These are phyloP conservation scores for Clonostachys chloroleuca DNA, from an alignment of 2,329 filamentous ascomycete genomes.

Conservation along the genomic window DNA sequence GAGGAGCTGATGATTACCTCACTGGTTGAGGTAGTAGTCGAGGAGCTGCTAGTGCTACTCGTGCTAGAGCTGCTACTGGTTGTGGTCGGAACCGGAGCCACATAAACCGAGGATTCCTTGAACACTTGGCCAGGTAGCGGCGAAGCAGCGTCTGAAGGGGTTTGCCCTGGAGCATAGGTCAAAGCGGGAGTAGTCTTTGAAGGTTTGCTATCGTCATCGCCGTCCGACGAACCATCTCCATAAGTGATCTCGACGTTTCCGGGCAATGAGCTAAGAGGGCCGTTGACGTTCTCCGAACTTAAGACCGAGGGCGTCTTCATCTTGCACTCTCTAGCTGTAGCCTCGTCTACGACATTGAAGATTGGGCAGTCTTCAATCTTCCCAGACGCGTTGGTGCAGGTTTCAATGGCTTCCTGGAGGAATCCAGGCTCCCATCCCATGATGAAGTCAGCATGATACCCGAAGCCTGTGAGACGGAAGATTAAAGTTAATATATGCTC, in stretches of 20 bases:
- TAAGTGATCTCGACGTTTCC: slow-evolving; percentile 50
- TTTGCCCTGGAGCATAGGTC: slow-evolving; percentile 28
- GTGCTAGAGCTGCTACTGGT: slow-evolving; percentile 1
- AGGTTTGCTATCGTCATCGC: slow-evolving; percentile 1
- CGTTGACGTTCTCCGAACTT: slow-evolving; percentile 36
- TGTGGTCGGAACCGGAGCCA: slow-evolving; percentile 8
- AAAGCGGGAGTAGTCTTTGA: slow-evolving; percentile 10
- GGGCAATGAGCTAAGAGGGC: slow-evolving; percentile 31
- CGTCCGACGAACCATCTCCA: slow-evolving; percentile 12
- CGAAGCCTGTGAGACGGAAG: slow-evolving; percentile 46
- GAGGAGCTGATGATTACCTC: too few relatives aligned
- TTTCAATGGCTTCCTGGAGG: slow-evolving; percentile 67
- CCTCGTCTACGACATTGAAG: slow-evolving; percentile 66
- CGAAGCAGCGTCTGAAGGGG: slow-evolving; percentile 19
- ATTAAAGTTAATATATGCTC: slow-evolving; percentile 3
- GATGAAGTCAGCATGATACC: slow-evolving; percentile 78
- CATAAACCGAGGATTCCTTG: slow-evolving; percentile 20
- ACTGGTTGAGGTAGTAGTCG: background rate
- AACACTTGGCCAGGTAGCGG: slow-evolving; percentile 38
- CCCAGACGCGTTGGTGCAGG: slow-evolving; percentile 70
- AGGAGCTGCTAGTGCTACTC: slow-evolving; percentile 1
- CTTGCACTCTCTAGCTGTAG: slow-evolving; percentile 52
- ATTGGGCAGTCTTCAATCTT: slow-evolving; percentile 68
- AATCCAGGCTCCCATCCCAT: slow-evolving; percentile 69
- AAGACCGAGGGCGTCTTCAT: slow-evolving; percentile 55